phyloP scores from a whole-genome alignment of 768 basidiomycete genomes.

The Antrodiella citrinella region DNA sequence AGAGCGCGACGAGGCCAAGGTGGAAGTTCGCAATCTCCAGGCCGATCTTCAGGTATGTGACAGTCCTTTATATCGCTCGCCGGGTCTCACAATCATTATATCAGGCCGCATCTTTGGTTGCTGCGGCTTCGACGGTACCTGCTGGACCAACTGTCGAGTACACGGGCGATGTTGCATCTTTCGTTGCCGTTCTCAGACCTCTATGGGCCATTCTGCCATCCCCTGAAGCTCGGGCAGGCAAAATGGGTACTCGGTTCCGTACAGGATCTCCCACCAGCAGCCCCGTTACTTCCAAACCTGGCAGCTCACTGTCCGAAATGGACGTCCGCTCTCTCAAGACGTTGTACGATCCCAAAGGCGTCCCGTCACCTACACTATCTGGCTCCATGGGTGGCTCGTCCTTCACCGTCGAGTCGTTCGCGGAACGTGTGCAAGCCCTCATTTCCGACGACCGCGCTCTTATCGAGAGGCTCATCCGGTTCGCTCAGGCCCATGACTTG shows the following conservation, averaged over 20 bases:
- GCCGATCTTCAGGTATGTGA: conserved; percentile 40
- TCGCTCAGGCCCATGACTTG: conserved; percentile 84
- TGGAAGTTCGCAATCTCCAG: conserved; percentile 22
- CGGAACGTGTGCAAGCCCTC: conserved; percentile 68
- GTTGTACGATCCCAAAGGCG: conserved; percentile 47
- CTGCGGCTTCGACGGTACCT: neutral
- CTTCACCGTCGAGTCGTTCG: conserved; percentile 74
- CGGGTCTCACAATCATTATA: no score
- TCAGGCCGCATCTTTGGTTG: conserved; percentile 7
- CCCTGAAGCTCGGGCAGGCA: conserved; percentile 70
- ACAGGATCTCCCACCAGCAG: conserved; percentile 18
- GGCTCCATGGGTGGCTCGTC: conserved; percentile 5
- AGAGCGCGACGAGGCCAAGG: conserved; percentile 20
- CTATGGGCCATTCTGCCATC: conserved; percentile 82
- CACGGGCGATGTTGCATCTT: conserved; percentile 40
- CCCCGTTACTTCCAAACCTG: conserved; percentile 22
- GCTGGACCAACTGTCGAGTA: conserved; percentile 17
- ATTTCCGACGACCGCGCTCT: conserved; percentile 77
- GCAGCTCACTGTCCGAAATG: conserved; percentile 66
- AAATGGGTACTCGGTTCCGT: conserved; percentile 41
- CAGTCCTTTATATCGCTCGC: neutral
- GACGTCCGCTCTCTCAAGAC: conserved; percentile 82
- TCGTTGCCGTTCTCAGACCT: conserved; percentile 57
- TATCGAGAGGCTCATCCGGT: conserved; percentile 76
- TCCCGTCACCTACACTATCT: neutral